A percentile compares a stretch with the other conserved stretches of the same genome.
Conservation (phyloP, 2,329 filamentous ascomycete genomes). For the Teratosphaeria destructans region DNA sequence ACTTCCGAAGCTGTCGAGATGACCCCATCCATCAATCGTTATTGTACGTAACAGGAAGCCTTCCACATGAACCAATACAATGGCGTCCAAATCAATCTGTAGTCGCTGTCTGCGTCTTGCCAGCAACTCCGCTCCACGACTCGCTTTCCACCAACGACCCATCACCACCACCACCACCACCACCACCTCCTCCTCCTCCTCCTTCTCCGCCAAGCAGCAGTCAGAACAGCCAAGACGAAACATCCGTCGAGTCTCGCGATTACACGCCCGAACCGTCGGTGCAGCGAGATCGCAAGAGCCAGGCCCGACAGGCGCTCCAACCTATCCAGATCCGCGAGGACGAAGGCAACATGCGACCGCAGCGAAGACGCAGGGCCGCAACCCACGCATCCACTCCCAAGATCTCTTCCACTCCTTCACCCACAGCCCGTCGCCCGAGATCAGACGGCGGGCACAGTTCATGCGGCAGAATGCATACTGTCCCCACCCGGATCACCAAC, state of each 20-base stretch:
- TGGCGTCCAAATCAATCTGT: constrained; percentile 4
- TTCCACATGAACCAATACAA: background rate
- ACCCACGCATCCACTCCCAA: constrained; percentile 51
- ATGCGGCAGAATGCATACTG: constrained; percentile 92
- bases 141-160: background rate
- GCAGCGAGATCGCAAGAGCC: background rate
- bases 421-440: constrained; percentile 76
- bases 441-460: constrained; percentile 76
- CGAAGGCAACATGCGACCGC: background rate
- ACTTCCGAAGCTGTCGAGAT: background rate
- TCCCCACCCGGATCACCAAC: constrained; percentile 77
- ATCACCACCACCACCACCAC: background rate
- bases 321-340: background rate
- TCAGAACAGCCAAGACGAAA: background rate
- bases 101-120: constrained; percentile 4
- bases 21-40: background rate
- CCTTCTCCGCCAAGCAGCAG: background rate
- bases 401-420: constrained; percentile 92
- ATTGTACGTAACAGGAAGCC: background rate
- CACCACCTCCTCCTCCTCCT: too few species aligned
- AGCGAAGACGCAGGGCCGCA: background rate
- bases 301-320: background rate
- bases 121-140: background rate
- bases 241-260: constrained; percentile 3
- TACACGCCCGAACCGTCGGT: background rate